A percentile compares a stretch with the other conserved stretches of the same genome.
Evolutionary conservation across 2,329 filamentous ascomycete species (phyloP).

Genomic region (Nothopassalora personata): DNA sequence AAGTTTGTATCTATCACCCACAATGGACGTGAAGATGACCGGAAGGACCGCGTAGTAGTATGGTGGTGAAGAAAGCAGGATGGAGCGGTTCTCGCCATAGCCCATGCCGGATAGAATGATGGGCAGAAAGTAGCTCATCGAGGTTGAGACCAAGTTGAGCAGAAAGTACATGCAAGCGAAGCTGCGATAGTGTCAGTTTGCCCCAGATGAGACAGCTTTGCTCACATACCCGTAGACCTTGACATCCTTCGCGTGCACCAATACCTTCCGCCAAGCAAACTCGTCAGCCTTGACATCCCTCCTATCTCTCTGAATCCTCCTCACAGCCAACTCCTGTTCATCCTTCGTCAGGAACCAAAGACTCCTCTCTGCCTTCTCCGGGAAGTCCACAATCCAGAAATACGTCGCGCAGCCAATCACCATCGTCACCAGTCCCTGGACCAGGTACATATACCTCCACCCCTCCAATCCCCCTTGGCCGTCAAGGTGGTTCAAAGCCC

Average conservation of each 20-base stretch:
- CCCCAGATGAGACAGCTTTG: too few relatives aligned
- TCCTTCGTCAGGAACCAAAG: constrained; percentile 53
- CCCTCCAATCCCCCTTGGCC: constrained; percentile 53
- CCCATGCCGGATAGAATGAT: constrained; percentile 41
- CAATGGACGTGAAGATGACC: constrained; percentile 56
- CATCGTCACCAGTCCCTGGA: constrained; percentile 57
- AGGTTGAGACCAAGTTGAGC: constrained; percentile 61
- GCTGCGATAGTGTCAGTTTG: constrained; percentile 18
- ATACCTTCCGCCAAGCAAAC: constrained; percentile 52
- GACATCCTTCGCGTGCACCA: constrained; percentile 52
- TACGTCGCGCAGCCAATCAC: constrained; percentile 57
- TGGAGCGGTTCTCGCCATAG: constrained; percentile 41
- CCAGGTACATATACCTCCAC: constrained; percentile 66
- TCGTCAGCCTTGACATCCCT: constrained; percentile 54
- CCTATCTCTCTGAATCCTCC: constrained; percentile 56
- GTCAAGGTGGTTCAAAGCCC: constrained; percentile 59
- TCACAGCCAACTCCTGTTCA: constrained; percentile 53
- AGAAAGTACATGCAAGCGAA: constrained; percentile 62
- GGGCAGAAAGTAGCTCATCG: constrained; percentile 61
- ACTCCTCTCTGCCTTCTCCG: constrained; percentile 54
- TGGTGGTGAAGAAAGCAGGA: constrained; percentile 60
- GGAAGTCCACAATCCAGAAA: constrained; percentile 68
- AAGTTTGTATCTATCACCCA: constrained; percentile 57
- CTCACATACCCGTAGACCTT: constrained; percentile 51
- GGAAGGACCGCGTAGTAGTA: constrained; percentile 64